Evolutionary conservation across 352 stramenopile genomes (phyloP).

Genomic region (Poterioochromonas sp.): DNA sequence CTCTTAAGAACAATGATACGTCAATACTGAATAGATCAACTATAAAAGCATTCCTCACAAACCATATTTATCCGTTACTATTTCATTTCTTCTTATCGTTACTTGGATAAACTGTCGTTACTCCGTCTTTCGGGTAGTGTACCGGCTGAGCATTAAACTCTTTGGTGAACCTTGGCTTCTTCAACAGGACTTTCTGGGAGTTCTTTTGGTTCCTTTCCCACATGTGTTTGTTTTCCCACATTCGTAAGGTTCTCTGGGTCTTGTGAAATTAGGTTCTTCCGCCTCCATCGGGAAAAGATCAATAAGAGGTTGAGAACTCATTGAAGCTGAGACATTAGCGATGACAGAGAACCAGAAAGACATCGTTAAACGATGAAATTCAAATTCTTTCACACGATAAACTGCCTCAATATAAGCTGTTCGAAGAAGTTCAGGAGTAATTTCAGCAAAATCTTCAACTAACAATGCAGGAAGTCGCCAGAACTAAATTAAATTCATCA

Average conservation of each 20-base stretch:
- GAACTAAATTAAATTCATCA: slow-evolving; percentile 5
- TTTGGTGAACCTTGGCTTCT: no score
- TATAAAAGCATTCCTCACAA: no score
- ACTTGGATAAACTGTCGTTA: no score
- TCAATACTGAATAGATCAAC: no score
- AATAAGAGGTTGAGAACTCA: neutral
- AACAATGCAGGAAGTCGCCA: slow-evolving; percentile 22
- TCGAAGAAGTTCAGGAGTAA: slow-evolving; percentile 12
- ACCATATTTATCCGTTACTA: no score
- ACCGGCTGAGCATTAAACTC: no score
- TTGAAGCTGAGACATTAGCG: slow-evolving; percentile 17
- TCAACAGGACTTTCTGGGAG: neutral
- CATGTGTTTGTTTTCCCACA: neutral
- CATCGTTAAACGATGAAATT: slow-evolving; percentile 1
- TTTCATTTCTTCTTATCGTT: no score
- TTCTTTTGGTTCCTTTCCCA: slow-evolving; percentile 21
- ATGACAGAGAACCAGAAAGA: slow-evolving; percentile 30
- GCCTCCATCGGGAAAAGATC: slow-evolving; percentile 25
- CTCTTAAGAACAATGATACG: no score
- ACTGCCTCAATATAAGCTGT: slow-evolving; percentile 21
- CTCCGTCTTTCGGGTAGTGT: no score
- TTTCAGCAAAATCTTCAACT: slow-evolving; percentile 23
- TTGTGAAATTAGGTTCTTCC: slow-evolving; percentile 9
- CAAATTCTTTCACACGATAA: slow-evolving; percentile 21
- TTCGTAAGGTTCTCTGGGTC: slow-evolving; percentile 7